These are phyloP conservation scores for Hermanozyma aechmeae DNA, from an alignment of 805 yeast genomes.

Conservation along the genomic window DNA sequence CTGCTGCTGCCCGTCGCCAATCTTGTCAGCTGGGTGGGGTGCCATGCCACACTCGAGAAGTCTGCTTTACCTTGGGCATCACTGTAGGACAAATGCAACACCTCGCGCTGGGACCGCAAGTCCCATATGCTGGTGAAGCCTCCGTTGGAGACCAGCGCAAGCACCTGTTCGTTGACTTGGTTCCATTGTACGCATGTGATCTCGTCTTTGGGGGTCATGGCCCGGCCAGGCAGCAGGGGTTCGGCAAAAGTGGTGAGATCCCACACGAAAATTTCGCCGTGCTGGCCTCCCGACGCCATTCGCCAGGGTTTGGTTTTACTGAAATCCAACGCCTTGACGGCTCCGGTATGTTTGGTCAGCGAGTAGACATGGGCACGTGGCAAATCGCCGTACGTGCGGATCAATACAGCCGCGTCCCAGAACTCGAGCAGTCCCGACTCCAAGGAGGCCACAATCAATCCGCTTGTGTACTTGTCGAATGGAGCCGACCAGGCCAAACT, in stretches of 20 bases:
- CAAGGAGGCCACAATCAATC: slow-evolving; percentile 77
- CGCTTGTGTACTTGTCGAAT: slow-evolving; percentile 36
- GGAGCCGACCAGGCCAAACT: slow-evolving; percentile 78
- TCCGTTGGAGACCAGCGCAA: slow-evolving; percentile 81
- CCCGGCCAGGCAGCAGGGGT: slow-evolving; percentile 61
- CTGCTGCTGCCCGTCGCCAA: slow-evolving; percentile 81
- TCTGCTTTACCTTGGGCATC: slow-evolving; percentile 53
- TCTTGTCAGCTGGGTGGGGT: slow-evolving; percentile 79
- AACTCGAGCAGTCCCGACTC: slow-evolving; percentile 76
- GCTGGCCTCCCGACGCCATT: slow-evolving; percentile 80
- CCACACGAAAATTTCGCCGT: slow-evolving; percentile 87
- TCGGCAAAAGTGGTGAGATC: slow-evolving; percentile 61
- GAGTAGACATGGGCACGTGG: slow-evolving; percentile 41
- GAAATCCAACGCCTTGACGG: slow-evolving; percentile 68
- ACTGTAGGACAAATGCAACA: slow-evolving; percentile 70
- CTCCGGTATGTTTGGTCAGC: slow-evolving; percentile 48
- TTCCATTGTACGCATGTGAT: slow-evolving; percentile 86
- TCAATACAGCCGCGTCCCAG: slow-evolving; percentile 58
- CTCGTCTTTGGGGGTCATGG: slow-evolving; percentile 75
- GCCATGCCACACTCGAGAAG: slow-evolving; percentile 86
- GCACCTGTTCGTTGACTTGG: slow-evolving; percentile 68
- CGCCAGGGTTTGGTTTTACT: slow-evolving; percentile 64
- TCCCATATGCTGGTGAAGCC: slow-evolving; percentile 95
- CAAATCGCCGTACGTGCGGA: slow-evolving; percentile 27
- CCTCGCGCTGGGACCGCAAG: slow-evolving; percentile 77